Base-by-base conservation (phyloP, 108 stramenopile species). In the Cyclostephanos tholiformis region DNA sequence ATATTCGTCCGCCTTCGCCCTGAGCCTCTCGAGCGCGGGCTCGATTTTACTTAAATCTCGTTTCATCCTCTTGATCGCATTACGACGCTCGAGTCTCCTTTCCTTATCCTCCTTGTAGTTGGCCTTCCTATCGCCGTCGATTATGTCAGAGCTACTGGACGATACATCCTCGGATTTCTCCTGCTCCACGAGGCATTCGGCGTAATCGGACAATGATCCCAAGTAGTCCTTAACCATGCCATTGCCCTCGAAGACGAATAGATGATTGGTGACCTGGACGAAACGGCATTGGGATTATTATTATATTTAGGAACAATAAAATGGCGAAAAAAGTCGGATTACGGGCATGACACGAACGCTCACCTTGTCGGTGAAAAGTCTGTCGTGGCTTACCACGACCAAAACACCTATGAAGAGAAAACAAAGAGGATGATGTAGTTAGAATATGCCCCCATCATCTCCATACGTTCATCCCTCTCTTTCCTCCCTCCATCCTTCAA, bases 371-470 rank as follows among this genome's bases (percentile, higher is more conserved):
- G 96, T 85, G 73, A 98, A 98, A 63, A 80, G 89, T 23, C 96
- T 85, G 70, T 98, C 98, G 77, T 98, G 98, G 74, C 84, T 86
- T 12, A 98, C 93, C 50, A 93, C 78, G n/a, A 98, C 67, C n/a
- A 96, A 75, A 46, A 95, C 95, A 7, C 98, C 98, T 62, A 12
- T 41, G 4, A 41, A 12, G 4, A 41, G 9, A 7, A 12, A 41
- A 1, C 11, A 41, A 1, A 41, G 1, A 41, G 8, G 9, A 6
- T 6, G 41, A 41, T 41, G 41, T 9, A 12, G 8, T 12, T 12
- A 41, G 12, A 41, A 41, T 41, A 1, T 7, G 8, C 12, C 41
- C 32, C 3, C 4, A 2, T 32, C 32, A 2, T 32, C 32, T 32
- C 32, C n/a, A n/a, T n/a, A n/a, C n/a, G n/a, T n/a, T n/a, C n/a